A percentile compares a stretch with the other conserved stretches of the same genome.
Evolutionary conservation across 2,329 filamentous ascomycete species (phyloP).

Genomic region (Neurospora sp.): DNA sequence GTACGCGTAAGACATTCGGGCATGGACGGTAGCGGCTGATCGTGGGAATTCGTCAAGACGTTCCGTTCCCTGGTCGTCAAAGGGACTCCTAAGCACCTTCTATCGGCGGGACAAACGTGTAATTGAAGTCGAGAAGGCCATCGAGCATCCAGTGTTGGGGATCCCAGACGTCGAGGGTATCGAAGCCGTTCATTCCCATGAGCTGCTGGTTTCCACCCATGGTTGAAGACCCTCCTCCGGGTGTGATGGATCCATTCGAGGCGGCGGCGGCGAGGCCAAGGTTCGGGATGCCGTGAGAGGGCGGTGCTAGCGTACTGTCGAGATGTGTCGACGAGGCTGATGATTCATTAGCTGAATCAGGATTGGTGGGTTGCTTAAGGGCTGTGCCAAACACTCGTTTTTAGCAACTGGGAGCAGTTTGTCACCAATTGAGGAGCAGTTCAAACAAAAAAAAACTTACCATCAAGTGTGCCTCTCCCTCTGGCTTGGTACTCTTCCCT

Average conservation of each 20-base stretch:
- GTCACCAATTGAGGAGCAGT: slow-evolving; percentile 9
- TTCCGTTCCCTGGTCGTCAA: neutral
- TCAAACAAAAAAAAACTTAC: slow-evolving; percentile 37
- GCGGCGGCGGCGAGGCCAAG: slow-evolving; percentile 32
- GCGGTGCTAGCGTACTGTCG: slow-evolving; percentile 48
- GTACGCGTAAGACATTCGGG: neutral
- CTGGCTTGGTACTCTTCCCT: slow-evolving; percentile 67
- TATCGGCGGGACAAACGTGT: slow-evolving; percentile 46
- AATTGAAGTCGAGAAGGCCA: slow-evolving; percentile 72
- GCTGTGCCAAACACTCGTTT: slow-evolving; percentile 38
- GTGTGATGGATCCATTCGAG: slow-evolving; percentile 43
- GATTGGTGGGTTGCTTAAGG: slow-evolving; percentile 78
- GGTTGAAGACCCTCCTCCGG: slow-evolving; percentile 35
- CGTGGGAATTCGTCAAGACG: neutral
- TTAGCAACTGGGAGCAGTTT: slow-evolving; percentile 21
- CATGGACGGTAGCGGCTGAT: neutral
- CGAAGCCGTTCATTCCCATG: slow-evolving; percentile 47
- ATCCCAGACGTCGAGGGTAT: slow-evolving; percentile 81
- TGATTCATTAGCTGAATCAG: slow-evolving; percentile 67
- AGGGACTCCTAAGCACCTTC: slow-evolving; percentile 36
- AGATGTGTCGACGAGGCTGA: slow-evolving; percentile 58
- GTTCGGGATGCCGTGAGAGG: slow-evolving; percentile 37
- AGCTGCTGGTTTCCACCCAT: slow-evolving; percentile 32
- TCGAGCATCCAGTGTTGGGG: slow-evolving; percentile 91
- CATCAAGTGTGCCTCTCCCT: slow-evolving; percentile 60